These are phyloP conservation scores for Xylaria grammica DNA, from an alignment of 495 filamentous ascomycete species.

Conservation along the genomic window DNA sequence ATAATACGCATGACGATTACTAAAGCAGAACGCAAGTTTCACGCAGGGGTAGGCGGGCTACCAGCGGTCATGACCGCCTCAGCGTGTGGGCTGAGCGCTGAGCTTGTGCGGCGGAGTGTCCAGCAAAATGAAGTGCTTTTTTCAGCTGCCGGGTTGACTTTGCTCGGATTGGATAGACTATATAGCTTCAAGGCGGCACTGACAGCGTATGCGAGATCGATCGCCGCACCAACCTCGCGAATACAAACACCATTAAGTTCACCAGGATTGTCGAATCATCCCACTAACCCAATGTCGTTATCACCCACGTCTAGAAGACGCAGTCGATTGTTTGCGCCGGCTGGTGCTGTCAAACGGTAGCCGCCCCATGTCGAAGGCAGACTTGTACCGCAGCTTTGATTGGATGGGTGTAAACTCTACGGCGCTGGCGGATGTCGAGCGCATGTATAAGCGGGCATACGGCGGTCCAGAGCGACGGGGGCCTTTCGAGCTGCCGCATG, in stretches of 20 bases:
- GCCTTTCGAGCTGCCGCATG: conserved; percentile 38
- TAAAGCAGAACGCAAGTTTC: conserved; percentile 52
- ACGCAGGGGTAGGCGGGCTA: conserved; percentile 48
- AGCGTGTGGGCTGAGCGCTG: conserved; percentile 45
- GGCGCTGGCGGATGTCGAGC: conserved; percentile 60
- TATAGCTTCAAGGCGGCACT: conserved; percentile 75
- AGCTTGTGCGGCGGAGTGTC: conserved; percentile 69
- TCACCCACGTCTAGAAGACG: conserved; percentile 56
- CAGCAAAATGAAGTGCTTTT: conserved; percentile 72
- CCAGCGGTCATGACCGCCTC: conserved; percentile 40
- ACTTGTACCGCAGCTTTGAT: conserved; percentile 66
- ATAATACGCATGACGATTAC: conserved; percentile 44
- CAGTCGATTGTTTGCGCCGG: conserved; percentile 63
- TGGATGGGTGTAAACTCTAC: conserved; percentile 62
- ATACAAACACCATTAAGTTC: conserved; percentile 18
- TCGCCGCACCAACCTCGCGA: conserved; percentile 4
- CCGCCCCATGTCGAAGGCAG: conserved; percentile 60
- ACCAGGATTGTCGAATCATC: conserved; percentile 26
- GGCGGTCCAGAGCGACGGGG: conserved; percentile 41
- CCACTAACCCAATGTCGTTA: conserved; percentile 17
- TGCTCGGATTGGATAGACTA: conserved; percentile 71
- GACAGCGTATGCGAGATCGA: conserved; percentile 55
- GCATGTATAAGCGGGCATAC: conserved; percentile 62
- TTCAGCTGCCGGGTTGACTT: conserved; percentile 69
- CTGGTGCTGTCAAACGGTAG: conserved; percentile 65